Evolutionary conservation across 805 yeast genomes (phyloP), one percentile per base, ranked within the genome.

Genomic region (Lachancea waltii): DNA sequence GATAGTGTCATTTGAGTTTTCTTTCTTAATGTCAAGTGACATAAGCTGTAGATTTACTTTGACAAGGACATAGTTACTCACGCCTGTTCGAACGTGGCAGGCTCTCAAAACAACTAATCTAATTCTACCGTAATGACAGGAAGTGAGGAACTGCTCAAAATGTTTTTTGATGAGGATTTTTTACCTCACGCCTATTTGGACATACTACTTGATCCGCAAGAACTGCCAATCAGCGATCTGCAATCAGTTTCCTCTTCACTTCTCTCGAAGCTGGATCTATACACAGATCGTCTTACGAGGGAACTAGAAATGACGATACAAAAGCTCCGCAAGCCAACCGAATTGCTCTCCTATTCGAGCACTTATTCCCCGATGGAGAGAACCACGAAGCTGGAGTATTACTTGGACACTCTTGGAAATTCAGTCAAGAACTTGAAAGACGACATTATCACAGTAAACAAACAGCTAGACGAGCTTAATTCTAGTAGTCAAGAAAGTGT

Each of bases 91-190:
- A n/a, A n/a, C n/a, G n/a, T n/a, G n/a, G n/a, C n/a, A n/a, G n/a
- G n/a, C n/a, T n/a, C n/a, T n/a, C n/a, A n/a, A n/a, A n/a, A n/a
- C n/a, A n/a, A n/a, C n/a, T n/a, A n/a, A n/a, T n/a, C n/a, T n/a
- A n/a, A n/a, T n/a, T n/a, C n/a, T n/a, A n/a, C n/a, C n/a, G n/a
- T n/a, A n/a, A n/a, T n/a, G n/a, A n/a, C n/a, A n/a, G n/a, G n/a
- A n/a, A n/a, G n/a, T n/a, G 60, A 61, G 38, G 73, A 74, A 11
- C 67, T 79, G 1, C 57, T 81, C 3, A 61, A 75, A 9, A 80
- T 81, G 77, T 82, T 82, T 63, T 77, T 79, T 44, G 85, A 81
- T 45, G 73, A 70, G 15, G 75, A 72, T 18, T 81, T 81, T 51
- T 75, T 72, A 13, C 82, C 86, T 1, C 72, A 75, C 38, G 75